These are phyloP conservation scores for Parachaetomium inaequale DNA, from an alignment of 495 filamentous ascomycete genomes.

Conservation along the genomic window DNA sequence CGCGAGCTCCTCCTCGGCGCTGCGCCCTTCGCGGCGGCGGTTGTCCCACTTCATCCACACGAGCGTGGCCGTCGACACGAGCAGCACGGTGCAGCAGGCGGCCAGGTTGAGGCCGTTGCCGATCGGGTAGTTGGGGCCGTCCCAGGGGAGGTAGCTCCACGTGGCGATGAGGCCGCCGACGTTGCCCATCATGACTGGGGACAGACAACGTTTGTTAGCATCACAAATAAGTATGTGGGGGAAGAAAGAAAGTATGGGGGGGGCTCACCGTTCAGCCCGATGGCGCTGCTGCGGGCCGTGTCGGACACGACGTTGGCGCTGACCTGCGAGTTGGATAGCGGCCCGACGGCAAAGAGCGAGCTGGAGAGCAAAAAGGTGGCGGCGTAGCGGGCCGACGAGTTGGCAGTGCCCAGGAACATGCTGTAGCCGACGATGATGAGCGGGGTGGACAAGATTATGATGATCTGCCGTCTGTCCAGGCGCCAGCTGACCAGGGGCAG, in stretches of 20 bases:
- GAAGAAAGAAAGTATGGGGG: neutral
- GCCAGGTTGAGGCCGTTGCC: slow-evolving; percentile 74
- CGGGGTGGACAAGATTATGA: slow-evolving; percentile 55
- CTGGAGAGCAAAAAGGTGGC: slow-evolving; percentile 66
- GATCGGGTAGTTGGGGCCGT: slow-evolving; percentile 65
- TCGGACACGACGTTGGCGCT: slow-evolving; percentile 69
- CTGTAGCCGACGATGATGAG: slow-evolving; percentile 66
- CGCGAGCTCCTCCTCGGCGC: slow-evolving; percentile 53
- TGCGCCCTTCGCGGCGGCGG: slow-evolving; percentile 47
- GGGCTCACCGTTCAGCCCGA: slow-evolving; percentile 40
- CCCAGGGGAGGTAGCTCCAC: slow-evolving; percentile 63
- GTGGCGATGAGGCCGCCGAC: slow-evolving; percentile 67
- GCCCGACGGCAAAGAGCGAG: slow-evolving; percentile 65
- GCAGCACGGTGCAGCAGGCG: slow-evolving; percentile 49
- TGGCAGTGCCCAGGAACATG: slow-evolving; percentile 61
- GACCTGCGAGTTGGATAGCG: slow-evolving; percentile 62
- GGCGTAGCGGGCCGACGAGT: slow-evolving; percentile 58
- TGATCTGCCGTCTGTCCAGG: slow-evolving; percentile 57
- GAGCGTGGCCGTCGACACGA: slow-evolving; percentile 46
- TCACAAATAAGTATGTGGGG: too few species aligned
- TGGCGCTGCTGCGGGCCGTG: slow-evolving; percentile 62
- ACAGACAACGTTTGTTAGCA: too few species aligned
- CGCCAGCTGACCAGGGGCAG: slow-evolving; percentile 60
- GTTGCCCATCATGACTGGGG: slow-evolving; percentile 70
- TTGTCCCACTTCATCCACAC: slow-evolving; percentile 66